Conservation (phyloP, 345 rosid species). For the Cochlearia excelsa region DNA sequence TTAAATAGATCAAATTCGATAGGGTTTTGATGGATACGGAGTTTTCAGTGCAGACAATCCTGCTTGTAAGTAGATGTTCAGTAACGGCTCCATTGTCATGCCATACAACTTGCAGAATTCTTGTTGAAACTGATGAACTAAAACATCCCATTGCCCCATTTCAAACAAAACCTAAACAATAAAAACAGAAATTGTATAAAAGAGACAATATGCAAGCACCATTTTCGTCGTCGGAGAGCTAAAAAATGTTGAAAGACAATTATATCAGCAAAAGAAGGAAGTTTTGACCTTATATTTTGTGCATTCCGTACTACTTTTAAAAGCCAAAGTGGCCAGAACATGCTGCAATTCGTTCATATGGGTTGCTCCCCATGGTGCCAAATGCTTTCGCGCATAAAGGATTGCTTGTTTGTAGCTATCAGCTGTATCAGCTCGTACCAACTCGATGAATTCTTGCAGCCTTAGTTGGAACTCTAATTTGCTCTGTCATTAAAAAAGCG, state of each 20-base stretch:
- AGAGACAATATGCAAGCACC: conserved; percentile 8
- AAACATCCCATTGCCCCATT: conserved; percentile 83
- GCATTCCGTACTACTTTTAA: conserved; percentile 73
- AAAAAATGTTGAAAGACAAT: not conserved
- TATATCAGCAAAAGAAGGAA: conserved; percentile 12
- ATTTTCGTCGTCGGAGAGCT: conserved; percentile 10
- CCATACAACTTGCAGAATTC: conserved; percentile 94
- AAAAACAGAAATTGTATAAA: not conserved
- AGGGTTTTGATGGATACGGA: conserved; percentile 60
- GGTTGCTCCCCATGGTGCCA: conserved; percentile 84
- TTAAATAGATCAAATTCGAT: conserved; percentile 13
- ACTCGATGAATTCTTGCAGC: conserved; percentile 90
- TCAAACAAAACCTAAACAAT: conserved; percentile 71
- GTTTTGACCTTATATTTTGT: conserved; percentile 69
- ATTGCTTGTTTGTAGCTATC: conserved; percentile 70
- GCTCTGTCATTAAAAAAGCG: conserved; percentile 52
- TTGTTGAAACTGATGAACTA: conserved; percentile 84
- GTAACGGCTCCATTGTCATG: conserved; percentile 88
- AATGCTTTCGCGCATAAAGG: conserved; percentile 73
- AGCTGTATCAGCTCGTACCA: conserved; percentile 79
- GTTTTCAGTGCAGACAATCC: conserved; percentile 96
- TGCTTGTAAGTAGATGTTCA: conserved; percentile 90
- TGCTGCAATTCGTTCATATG: conserved; percentile 82
- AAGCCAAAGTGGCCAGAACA: conserved; percentile 83
- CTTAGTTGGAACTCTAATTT: conserved; percentile 89